phyloP scores from a whole-genome alignment of 1,284 basidiomycete genomes.

The Boletus calvinii region DNA sequence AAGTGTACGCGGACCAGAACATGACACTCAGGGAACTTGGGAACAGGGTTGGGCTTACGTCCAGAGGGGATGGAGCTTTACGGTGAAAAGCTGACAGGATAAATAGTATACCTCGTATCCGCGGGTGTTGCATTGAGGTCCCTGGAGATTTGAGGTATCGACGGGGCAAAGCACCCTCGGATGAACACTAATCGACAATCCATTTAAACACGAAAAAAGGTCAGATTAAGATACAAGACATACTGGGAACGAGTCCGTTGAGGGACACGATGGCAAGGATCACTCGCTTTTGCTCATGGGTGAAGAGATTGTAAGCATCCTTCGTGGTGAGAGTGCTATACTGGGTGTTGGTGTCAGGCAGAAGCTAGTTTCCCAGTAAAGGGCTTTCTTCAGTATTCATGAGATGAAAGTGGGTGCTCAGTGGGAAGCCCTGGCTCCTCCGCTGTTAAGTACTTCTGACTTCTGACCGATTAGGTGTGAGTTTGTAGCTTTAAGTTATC shows the following conservation, averaged over 20 bases:
- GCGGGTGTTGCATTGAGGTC: conserved; percentile 41
- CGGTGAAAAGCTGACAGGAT: background rate
- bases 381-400: conserved; percentile 23
- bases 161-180: conserved; percentile 46
- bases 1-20: conserved; percentile 28
- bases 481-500: no score
- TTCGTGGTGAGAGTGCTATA: background rate
- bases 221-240: conserved; percentile 2
- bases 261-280: conserved; percentile 44
- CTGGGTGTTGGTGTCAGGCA: background rate
- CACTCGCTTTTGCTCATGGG: conserved; percentile 31
- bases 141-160: conserved; percentile 43
- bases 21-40: conserved; percentile 26
- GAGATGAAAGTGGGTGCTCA: no score
- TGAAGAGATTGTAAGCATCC: conserved; percentile 44
- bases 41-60: conserved; percentile 28
- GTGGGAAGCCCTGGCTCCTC: no score
- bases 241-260: conserved; percentile 26
- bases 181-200: conserved; percentile 40
- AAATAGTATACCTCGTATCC: conserved; percentile 36
- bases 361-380: conserved; percentile 17
- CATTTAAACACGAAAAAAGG: background rate
- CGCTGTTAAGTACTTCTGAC: no score
- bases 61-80: conserved; percentile 8
- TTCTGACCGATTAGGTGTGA: no score